Conservation (phyloP, 805 yeast species). For the Cyberlindnera sargentensis region DNA sequence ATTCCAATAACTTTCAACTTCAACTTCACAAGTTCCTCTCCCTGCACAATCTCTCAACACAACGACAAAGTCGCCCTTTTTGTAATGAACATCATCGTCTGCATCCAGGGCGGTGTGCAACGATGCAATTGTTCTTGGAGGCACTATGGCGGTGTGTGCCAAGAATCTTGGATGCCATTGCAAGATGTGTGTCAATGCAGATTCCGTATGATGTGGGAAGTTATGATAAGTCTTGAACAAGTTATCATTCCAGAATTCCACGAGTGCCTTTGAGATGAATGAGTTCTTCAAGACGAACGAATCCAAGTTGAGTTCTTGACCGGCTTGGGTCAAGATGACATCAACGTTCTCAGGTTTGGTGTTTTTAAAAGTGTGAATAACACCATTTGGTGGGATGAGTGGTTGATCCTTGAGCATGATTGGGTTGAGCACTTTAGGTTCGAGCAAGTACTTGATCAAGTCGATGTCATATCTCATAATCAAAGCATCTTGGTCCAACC, state of each 20-base stretch:
- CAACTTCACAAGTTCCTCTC: slow-evolving; percentile 45
- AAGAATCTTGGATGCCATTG: slow-evolving; percentile 92
- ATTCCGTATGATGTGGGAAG: slow-evolving; percentile 51
- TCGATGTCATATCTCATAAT: slow-evolving; percentile 67
- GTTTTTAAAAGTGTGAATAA: slow-evolving; percentile 61
- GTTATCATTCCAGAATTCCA: slow-evolving; percentile 79
- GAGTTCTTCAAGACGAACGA: slow-evolving; percentile 70
- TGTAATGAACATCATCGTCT: slow-evolving; percentile 45
- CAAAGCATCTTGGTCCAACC: slow-evolving; percentile 68
- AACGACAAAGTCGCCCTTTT: slow-evolving; percentile 61
- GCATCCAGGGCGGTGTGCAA: slow-evolving; percentile 31
- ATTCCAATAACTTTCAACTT: slow-evolving; percentile 32
- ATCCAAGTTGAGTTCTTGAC: slow-evolving; percentile 53
- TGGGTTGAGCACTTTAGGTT: slow-evolving; percentile 53
- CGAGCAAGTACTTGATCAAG: slow-evolving; percentile 50
- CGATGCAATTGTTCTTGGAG: slow-evolving; percentile 50
- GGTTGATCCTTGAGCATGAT: slow-evolving; percentile 66
- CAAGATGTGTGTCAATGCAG: slow-evolving; percentile 77
- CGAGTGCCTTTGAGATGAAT: slow-evolving; percentile 52
- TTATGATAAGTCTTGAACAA: slow-evolving; percentile 56
- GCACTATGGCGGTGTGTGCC: slow-evolving; percentile 66
- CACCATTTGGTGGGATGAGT: slow-evolving; percentile 60
- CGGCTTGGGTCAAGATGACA: slow-evolving; percentile 65
- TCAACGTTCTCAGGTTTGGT: slow-evolving; percentile 47
- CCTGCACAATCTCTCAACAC: slow-evolving; percentile 51